Evolutionary conservation across 345 rosid genomes (phyloP).

Genomic region (Angophora floribunda): DNA sequence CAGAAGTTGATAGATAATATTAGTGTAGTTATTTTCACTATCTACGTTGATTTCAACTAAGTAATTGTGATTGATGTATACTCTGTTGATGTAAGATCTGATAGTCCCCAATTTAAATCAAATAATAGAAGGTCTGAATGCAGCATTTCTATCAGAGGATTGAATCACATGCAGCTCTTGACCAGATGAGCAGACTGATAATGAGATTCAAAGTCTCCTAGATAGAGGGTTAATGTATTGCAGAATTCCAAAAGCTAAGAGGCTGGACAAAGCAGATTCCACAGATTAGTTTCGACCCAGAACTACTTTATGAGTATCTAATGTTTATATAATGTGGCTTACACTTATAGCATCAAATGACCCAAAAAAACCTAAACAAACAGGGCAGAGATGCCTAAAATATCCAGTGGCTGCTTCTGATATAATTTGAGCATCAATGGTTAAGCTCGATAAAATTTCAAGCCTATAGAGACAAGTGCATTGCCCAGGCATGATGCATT

Average conservation of each 20-base stretch:
- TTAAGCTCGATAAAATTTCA: not conserved
- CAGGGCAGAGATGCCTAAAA: not conserved
- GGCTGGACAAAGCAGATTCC: not conserved
- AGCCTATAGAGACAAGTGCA: not conserved
- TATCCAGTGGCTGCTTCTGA: not conserved
- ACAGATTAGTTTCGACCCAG: not conserved
- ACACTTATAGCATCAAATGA: not conserved
- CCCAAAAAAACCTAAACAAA: not conserved
- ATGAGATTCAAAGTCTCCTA: not conserved
- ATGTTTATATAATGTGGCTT: not conserved
- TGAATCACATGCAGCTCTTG: not conserved
- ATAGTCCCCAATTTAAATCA: not conserved
- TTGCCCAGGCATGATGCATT: not conserved
- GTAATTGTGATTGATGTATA: not conserved
- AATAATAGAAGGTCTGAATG: not conserved
- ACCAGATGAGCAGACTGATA: not conserved
- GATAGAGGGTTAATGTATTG: not conserved
- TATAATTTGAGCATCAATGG: not conserved
- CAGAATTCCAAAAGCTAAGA: not conserved
- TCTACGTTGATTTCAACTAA: not conserved
- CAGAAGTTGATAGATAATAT: not conserved
- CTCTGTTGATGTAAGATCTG: not conserved
- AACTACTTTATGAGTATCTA: not conserved
- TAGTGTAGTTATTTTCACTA: not conserved
- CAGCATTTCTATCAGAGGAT: not conserved